phyloP scores from a whole-genome alignment of 139 green algal species.

The Ettlia oleoabundans region DNA sequence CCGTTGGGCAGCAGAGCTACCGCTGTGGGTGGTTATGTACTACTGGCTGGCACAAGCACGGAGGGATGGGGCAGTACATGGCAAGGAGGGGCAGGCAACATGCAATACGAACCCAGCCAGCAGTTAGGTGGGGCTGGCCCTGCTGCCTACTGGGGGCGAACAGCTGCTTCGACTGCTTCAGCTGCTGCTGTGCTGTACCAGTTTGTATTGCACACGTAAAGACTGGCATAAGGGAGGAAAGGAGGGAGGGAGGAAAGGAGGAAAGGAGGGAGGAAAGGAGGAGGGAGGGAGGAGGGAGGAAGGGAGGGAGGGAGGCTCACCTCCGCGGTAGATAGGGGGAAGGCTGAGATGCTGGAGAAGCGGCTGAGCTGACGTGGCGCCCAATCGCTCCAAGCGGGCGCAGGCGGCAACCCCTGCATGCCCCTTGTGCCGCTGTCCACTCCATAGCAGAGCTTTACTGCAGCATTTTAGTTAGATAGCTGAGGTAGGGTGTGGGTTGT shows the following conservation, averaged over 20 bases:
- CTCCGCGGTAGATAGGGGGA: not conserved
- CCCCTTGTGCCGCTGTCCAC: not conserved
- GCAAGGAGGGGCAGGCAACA: too few species aligned
- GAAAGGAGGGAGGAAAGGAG: too few species aligned
- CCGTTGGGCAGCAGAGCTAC: too few species aligned
- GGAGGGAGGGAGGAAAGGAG: not conserved
- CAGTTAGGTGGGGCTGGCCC: too few species aligned
- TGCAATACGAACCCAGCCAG: too few species aligned
- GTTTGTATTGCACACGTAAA: not conserved
- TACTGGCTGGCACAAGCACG: not conserved
- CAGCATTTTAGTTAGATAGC: too few species aligned
- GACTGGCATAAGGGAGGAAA: too few species aligned
- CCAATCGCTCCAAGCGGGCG: conserved; percentile 23
- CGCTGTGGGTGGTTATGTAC: not conserved
- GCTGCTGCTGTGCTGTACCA: not conserved
- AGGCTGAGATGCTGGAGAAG: not conserved
- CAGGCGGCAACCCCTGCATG: not conserved
- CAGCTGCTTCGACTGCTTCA: not conserved
- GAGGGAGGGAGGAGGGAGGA: not conserved
- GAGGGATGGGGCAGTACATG: too few species aligned
- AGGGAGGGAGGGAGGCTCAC: not conserved
- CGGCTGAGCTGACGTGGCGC: not conserved
- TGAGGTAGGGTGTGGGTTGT: too few species aligned
- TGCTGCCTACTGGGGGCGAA: too few species aligned
- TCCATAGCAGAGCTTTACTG: conserved; percentile 32